Percentiles rank a stretch among this genome's conserved stretches.
Evolutionary conservation across 2,329 filamentous ascomycete genomes (phyloP).

Genomic region (Aspergillus sclerotialis): DNA sequence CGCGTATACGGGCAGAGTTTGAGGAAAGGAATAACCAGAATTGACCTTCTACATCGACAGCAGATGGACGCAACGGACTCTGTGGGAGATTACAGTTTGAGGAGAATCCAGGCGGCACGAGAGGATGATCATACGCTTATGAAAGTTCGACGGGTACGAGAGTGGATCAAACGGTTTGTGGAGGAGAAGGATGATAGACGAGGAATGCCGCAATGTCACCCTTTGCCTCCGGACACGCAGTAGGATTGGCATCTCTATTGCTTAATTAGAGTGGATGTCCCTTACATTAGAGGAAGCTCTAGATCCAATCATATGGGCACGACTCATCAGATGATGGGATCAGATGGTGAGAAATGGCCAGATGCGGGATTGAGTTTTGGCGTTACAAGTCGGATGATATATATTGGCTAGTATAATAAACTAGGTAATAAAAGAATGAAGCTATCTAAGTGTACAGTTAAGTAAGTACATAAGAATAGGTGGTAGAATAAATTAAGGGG

Average conservation of each 20-base stretch:
- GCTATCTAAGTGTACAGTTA: no score
- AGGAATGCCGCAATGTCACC: constrained; percentile 17
- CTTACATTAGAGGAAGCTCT: constrained; percentile 5
- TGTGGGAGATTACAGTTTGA: constrained; percentile 52
- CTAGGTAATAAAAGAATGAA: no score
- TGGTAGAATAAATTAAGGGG: no score
- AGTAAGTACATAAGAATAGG: no score
- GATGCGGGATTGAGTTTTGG: constrained; percentile 3
- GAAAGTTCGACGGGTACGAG: constrained; percentile 61
- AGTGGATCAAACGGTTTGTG: constrained; percentile 71
- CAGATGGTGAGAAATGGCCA: constrained; percentile 9
- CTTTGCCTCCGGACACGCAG: constrained; percentile 35
- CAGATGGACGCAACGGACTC: constrained; percentile 46
- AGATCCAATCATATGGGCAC: constrained; percentile 11
- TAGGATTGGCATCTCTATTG: no score
- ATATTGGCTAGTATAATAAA: no score
- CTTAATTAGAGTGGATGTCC: no score
- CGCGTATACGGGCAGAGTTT: constrained; percentile 82
- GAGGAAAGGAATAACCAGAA: constrained; percentile 60
- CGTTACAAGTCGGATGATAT: no score
- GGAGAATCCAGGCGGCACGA: constrained; percentile 35
- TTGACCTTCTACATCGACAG: constrained; percentile 59
- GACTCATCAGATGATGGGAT: neutral
- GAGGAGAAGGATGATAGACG: constrained; percentile 30
- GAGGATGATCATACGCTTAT: constrained; percentile 45